Evolutionary conservation across 345 rosid species (phyloP), one percentile per base, ranked within the genome.

Genomic region (Eucalyptus urophylla): DNA sequence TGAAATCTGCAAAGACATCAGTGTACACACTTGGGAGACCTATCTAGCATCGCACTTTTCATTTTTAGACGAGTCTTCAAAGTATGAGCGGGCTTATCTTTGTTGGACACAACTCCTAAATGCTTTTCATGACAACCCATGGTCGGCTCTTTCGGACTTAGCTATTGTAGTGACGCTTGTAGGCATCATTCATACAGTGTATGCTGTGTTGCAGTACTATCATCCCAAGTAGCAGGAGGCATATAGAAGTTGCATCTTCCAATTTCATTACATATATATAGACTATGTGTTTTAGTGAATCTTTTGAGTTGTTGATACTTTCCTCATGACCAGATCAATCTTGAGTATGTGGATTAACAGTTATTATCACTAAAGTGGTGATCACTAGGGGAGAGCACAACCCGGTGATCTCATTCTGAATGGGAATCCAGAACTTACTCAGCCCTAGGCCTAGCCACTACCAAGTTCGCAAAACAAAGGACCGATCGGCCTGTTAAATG

Each of bases 61-160:
- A 5, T 4, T 24, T 56, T 9, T 5, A 58, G 5, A 58, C 0
- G 13, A 58, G 29, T 9, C 12, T 58, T 2, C 24, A 5, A 58
- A 9, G 62, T 2, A 58, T 58, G 62, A 58, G 5, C 29, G 1
- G 13, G 62, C 62, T 25, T 3, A 58, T 11, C 8, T 11, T 58
- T 58, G n/a, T 2, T 58, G n/a, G 13, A 15, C 67, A 11, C 14
- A 11, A 58, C 67, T 25, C 15, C n/a, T 58, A 24, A 58, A 58
- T 25, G 4, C n/a, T 11, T 11, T 58, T 5, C n/a, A 11, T 25
- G n/a, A 58, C 67, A 58, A 58, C 67, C 67, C 15, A 58, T 58
- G 67, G 67, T 58, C 15, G 1, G 67, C 7, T 58, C 15, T 58
- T 60, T 60, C 15, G 0, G 8, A 31, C n/a, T 5, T 60, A 60